Percentiles rank a stretch among this genome's conserved stretches.
These are phyloP conservation scores for Boletus rubroflammeus DNA, from an alignment of 768 basidiomycete species.

Conservation along the genomic window DNA sequence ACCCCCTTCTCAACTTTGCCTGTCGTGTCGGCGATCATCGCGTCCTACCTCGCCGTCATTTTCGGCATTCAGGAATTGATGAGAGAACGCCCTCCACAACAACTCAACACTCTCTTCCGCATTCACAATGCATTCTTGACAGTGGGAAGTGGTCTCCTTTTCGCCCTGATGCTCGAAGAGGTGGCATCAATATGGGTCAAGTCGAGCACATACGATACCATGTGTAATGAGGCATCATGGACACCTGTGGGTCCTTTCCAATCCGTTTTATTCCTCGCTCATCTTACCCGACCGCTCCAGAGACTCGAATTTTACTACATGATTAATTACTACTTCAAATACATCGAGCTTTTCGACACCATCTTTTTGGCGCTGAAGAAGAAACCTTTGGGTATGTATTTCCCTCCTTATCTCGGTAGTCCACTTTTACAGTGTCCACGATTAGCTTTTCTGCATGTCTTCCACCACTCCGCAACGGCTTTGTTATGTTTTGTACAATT, in stretches of 20 bases:
- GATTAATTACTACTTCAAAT: constrained; percentile 99
- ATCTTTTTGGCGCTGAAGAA: constrained; percentile 98
- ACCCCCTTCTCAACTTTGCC: constrained; percentile 60
- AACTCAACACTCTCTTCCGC: constrained; percentile 83
- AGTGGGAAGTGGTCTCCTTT: constrained; percentile 75
- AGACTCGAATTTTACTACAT: constrained; percentile 95
- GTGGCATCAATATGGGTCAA: constrained; percentile 76
- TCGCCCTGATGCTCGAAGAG: constrained; percentile 90
- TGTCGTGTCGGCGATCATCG: constrained; percentile 66
- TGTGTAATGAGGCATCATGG: constrained; percentile 80
- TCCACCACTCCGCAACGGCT: constrained; percentile 98
- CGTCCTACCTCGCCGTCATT: constrained; percentile 81
- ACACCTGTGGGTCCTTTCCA: constrained; percentile 62
- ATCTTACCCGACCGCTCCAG: constrained; percentile 37
- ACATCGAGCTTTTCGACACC: constrained; percentile 93
- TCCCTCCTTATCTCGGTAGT: neutral
- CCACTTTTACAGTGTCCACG: constrained; percentile 3
- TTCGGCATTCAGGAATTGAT: constrained; percentile 83
- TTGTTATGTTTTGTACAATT: constrained; percentile 92
- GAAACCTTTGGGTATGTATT: constrained; percentile 82
- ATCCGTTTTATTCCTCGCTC: neutral
- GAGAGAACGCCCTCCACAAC: constrained; percentile 69
- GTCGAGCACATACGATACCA: constrained; percentile 66
- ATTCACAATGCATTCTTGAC: constrained; percentile 88
- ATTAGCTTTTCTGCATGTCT: constrained; percentile 94